These are phyloP conservation scores for Ophiostoma piceae DNA, from an alignment of 2,329 filamentous ascomycete genomes.

Conservation along the genomic window DNA sequence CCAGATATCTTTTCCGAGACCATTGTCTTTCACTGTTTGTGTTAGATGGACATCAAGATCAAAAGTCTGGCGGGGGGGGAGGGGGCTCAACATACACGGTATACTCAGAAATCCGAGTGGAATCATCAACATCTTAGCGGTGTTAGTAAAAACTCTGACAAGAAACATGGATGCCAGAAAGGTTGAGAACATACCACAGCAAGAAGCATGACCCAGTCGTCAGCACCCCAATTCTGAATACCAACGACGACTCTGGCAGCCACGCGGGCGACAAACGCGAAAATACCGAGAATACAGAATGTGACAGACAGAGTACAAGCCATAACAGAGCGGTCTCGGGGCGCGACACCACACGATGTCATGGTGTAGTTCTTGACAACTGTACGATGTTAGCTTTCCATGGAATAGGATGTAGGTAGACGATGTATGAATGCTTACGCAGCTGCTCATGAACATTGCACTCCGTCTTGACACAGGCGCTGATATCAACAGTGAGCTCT, in stretches of 20 bases:
- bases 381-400: not conserved
- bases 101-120: not conserved
- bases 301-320: not conserved
- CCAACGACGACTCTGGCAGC: not conserved
- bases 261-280: not conserved
- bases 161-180: not conserved
- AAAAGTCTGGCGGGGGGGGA: not conserved
- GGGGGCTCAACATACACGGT: not conserved
- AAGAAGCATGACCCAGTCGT: not conserved
- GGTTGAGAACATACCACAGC: not conserved
- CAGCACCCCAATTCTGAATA: not conserved
- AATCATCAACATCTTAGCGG: not conserved
- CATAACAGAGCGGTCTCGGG: not conserved
- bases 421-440: not conserved
- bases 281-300: not conserved
- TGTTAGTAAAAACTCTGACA: not conserved
- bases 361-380: not conserved
- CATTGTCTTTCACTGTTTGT: not conserved
- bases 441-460: not conserved
- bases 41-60: not conserved
- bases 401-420: not conserved
- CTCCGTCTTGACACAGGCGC: not conserved
- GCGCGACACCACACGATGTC: not conserved
- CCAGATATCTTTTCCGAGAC: not conserved
- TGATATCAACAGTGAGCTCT: not conserved